Evolutionary conservation across 164 flowering plant genomes (phyloP).

Genomic region (Liriodendron chinense): DNA sequence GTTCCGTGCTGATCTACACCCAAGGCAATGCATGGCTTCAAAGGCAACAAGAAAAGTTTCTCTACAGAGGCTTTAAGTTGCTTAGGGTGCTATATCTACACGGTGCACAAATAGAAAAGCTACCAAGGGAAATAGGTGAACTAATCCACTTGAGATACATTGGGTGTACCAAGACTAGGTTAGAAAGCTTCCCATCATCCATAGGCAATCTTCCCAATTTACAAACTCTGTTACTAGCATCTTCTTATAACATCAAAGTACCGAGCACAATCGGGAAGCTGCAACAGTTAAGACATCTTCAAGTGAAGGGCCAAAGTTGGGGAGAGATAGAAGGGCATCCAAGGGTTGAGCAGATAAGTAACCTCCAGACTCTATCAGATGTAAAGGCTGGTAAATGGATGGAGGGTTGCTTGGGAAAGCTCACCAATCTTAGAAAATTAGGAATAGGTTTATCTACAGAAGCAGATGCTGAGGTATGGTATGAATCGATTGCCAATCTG

Average conservation of each 20-base stretch:
- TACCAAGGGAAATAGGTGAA: conserved; percentile 4
- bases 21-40: not conserved
- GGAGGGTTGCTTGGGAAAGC: conserved; percentile 1
- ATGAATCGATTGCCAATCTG: not conserved
- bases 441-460: not conserved
- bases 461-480: not conserved
- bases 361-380: conserved; percentile 18
- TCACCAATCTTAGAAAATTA: conserved; percentile 14
- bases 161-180: not conserved
- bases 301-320: not conserved
- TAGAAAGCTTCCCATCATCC: conserved; percentile 12
- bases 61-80: not conserved
- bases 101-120: not conserved
- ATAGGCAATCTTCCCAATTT: conserved; percentile 19
- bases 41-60: not conserved
- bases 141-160: conserved; percentile 27
- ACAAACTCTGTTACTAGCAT: conserved; percentile 15
- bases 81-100: conserved; percentile 7
- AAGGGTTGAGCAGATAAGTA: not conserved
- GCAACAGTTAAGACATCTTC: conserved; percentile 17
- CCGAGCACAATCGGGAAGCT: conserved; percentile 18
- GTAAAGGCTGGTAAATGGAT: not conserved
- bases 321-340: not conserved
- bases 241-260: not conserved
- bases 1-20: not conserved